A percentile compares a stretch with the other conserved stretches of the same genome.
Conservation (phyloP, 169 alveolate species). For the Eimeria necatrix region DNA sequence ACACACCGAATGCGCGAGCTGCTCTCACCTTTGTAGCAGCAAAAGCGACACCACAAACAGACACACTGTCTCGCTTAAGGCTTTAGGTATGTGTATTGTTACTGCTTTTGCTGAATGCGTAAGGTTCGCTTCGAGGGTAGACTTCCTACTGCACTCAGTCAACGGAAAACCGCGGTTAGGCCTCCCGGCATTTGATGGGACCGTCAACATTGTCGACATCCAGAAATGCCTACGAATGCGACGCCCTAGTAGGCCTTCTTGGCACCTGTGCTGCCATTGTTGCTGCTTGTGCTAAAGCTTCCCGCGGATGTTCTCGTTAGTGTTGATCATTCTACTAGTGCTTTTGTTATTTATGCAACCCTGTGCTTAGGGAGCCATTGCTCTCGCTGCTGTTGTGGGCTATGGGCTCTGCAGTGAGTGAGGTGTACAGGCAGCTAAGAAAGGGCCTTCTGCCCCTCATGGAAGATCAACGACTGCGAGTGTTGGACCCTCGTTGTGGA, state of each 20-base stretch:
- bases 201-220: conserved; percentile 1
- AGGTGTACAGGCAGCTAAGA: conserved; percentile 25
- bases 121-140: conserved; percentile 71
- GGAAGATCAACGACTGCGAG: conserved; percentile 17
- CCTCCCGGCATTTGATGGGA: conserved; percentile 34
- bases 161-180: conserved; percentile 41
- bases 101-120: not conserved
- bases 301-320: not conserved
- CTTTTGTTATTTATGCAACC: too few relatives aligned
- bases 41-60: too few relatives aligned
- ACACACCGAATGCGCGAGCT: not conserved
- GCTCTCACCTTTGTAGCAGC: not conserved
- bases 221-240: conserved; percentile 41
- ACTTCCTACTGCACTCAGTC: conserved; percentile 20
- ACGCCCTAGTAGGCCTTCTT: conserved; percentile 12
- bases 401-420: conserved; percentile 36
- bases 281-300: not conserved
- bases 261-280: not conserved
- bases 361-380: not conserved
- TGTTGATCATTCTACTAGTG: not conserved
- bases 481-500: conserved; percentile 28
- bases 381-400: not conserved
- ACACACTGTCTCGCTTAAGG: not conserved
- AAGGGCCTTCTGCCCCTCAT: conserved; percentile 38
- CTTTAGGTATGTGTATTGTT: not conserved